Base-by-base conservation (phyloP, 163 green algal genomes). In the Scenedesmus sp. region DNA sequence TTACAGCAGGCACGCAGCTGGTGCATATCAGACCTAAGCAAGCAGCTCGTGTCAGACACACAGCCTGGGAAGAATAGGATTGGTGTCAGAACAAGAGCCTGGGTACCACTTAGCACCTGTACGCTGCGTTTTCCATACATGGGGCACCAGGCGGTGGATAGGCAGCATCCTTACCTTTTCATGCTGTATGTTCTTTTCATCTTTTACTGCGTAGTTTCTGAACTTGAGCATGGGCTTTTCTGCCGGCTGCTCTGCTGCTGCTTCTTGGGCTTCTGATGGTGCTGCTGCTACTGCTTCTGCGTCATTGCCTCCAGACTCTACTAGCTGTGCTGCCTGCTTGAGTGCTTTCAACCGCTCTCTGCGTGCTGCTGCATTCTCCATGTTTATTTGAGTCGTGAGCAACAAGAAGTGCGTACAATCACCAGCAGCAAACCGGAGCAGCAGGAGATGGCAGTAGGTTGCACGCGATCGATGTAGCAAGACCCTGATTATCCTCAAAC, bases 141-240 rank as follows among this genome's bases (percentile, higher is more conserved):
- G 53, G 15, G 15, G 53, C 53, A 68, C 15, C 3, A 7, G 18
- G 18, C n/a, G 65, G 65, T 40, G 65, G 7, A 40, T 30, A 40
- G 65, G 30, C 30, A 40, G 65, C 4, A 10, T 7, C 24, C 92
- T 76, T 40, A 94, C 94, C 90, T 95, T 94, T 76, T 96, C 83
- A 59, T 98, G 95, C 59, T 96, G 92, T 81, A 98, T 96, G 44
- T 92, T 94, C 78, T 96, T 97, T 10, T 96, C 90, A 88, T 98
- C 96, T 42, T 93, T 93, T 0, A 96, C 91, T 5, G 90, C 85
- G 81, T 99, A 99, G 89, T 99, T 99, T 42, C 97, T 93, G 82
- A 99, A 98, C 53, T 97, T 97, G 0, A 99, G 90, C 33, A 96
- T 86, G 0, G 97, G 96, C 87, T 96, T 94, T 24, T 95, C 94